Percentiles rank a stretch among this genome's conserved stretches.
Conservation (phyloP, 2,329 filamentous ascomycete genomes). For the Aspergillus transmontanensis region DNA sequence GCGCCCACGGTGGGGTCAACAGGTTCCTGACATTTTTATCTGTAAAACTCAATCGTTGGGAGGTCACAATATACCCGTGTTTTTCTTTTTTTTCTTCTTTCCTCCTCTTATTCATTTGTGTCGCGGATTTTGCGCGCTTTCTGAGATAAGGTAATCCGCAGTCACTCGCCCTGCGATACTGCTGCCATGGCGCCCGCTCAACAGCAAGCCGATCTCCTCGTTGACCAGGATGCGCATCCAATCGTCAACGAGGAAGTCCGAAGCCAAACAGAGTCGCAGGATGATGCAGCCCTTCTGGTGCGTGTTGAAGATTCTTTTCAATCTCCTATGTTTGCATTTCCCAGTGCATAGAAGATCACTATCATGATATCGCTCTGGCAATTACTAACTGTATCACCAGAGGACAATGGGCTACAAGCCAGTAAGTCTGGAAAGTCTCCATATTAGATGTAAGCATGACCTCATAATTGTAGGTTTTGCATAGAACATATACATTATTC, state of each 20-base stretch:
- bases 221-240: constrained; percentile 26
- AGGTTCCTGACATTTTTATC: constrained; percentile 16
- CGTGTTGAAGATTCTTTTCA: constrained; percentile 11
- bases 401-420: constrained; percentile 59
- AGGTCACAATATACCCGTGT: background rate
- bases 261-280: constrained; percentile 29
- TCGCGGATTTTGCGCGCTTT: background rate
- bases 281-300: constrained; percentile 43
- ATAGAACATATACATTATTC: constrained; percentile 59
- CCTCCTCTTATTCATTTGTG: background rate
- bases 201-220: constrained; percentile 24
- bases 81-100: constrained; percentile 4
- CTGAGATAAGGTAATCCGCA: background rate
- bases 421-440: constrained; percentile 37
- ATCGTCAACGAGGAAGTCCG: constrained; percentile 29
- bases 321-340: background rate
- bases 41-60: constrained; percentile 13
- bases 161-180: background rate
- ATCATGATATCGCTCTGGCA: background rate
- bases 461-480: constrained; percentile 51
- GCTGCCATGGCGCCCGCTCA: constrained; percentile 19
- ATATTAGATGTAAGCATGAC: constrained; percentile 10
- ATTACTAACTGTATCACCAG: constrained; percentile 33
- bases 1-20: constrained; percentile 18
- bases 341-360: background rate